Evolutionary conservation across 2,329 filamentous ascomycete genomes (phyloP).

Genomic region (Claviceps spartinae): DNA sequence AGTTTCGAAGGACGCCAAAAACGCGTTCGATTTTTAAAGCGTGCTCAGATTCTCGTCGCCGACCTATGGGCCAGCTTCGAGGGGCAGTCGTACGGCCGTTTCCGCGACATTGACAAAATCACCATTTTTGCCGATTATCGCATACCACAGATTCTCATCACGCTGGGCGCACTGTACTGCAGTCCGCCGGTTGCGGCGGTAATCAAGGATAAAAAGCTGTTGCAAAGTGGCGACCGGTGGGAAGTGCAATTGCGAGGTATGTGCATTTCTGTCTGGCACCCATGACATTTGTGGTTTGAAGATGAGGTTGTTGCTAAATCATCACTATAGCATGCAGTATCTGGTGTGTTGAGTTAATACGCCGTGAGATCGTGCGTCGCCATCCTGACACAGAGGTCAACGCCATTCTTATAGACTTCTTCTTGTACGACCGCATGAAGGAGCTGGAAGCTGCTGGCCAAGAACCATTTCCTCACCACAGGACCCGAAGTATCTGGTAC

Average conservation of each 20-base stretch:
- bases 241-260: slow-evolving; percentile 77
- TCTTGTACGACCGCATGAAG: slow-evolving; percentile 91
- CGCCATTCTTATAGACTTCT: slow-evolving; percentile 92
- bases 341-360: slow-evolving; percentile 86
- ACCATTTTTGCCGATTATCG: slow-evolving; percentile 99
- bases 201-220: slow-evolving; percentile 48
- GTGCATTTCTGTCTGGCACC: slow-evolving; percentile 11
- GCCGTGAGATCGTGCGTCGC: slow-evolving; percentile 59
- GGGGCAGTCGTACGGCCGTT: slow-evolving; percentile 63
- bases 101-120: slow-evolving; percentile 83
- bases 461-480: slow-evolving; percentile 59
- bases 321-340: slow-evolving; percentile 61
- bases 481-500: slow-evolving; percentile 92
- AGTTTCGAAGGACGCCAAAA: slow-evolving; percentile 56
- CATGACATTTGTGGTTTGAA: neutral
- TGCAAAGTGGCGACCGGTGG: slow-evolving; percentile 62
- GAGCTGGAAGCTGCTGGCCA: slow-evolving; percentile 53
- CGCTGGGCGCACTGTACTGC: slow-evolving; percentile 70
- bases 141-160: slow-evolving; percentile 82
- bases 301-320: neutral
- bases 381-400: slow-evolving; percentile 66
- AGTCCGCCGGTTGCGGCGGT: slow-evolving; percentile 64
- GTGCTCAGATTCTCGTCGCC: slow-evolving; percentile 90
- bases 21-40: slow-evolving; percentile 72
- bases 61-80: slow-evolving; percentile 95